A percentile compares a stretch with the other conserved stretches of the same genome.
These are phyloP conservation scores for Sphaerulina vaccinii DNA, from an alignment of 2,329 filamentous ascomycete genomes.

Conservation along the genomic window DNA sequence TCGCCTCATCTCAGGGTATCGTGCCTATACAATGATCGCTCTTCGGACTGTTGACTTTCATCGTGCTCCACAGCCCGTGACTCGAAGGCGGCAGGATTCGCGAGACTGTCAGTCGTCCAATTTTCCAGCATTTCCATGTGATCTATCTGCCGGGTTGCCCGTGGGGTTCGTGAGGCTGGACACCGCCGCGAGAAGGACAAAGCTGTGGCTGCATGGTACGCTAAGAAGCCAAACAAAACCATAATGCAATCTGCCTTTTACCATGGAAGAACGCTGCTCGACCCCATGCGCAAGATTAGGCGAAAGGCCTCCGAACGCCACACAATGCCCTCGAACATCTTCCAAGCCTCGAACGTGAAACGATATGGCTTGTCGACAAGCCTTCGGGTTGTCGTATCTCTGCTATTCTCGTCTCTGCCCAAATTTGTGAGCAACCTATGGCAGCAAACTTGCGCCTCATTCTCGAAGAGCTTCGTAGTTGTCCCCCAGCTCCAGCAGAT, in stretches of 20 bases:
- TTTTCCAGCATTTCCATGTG: not conserved
- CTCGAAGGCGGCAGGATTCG: slow-evolving; percentile 15
- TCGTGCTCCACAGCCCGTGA: slow-evolving; percentile 5
- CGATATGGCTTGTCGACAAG: not conserved
- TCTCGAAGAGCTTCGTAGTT: not conserved
- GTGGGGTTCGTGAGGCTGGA: slow-evolving; percentile 13
- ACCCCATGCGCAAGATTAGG: slow-evolving; percentile 15
- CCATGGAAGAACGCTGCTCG: slow-evolving; percentile 14
- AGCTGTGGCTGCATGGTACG: slow-evolving; percentile 13
- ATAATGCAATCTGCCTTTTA: slow-evolving; percentile 8
- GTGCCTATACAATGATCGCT: slow-evolving; percentile 1
- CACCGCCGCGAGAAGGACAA: not conserved
- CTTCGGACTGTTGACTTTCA: not conserved
- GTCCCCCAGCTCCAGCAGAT: not conserved
- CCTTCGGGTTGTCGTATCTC: not conserved
- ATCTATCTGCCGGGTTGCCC: no score
- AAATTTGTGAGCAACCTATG: not conserved
- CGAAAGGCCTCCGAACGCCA: slow-evolving; percentile 14
- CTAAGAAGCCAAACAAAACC: slow-evolving; percentile 8
- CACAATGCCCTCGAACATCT: slow-evolving; percentile 10
- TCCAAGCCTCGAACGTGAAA: slow-evolving; percentile 17
- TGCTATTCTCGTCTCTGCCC: not conserved
- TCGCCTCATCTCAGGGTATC: slow-evolving; percentile 5
- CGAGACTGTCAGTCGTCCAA: slow-evolving; percentile 11
- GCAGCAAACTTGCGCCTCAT: not conserved